Percentiles rank a stretch among this genome's conserved stretches.
Conservation (phyloP, 805 yeast genomes). For the Candida tallmaniae region DNA sequence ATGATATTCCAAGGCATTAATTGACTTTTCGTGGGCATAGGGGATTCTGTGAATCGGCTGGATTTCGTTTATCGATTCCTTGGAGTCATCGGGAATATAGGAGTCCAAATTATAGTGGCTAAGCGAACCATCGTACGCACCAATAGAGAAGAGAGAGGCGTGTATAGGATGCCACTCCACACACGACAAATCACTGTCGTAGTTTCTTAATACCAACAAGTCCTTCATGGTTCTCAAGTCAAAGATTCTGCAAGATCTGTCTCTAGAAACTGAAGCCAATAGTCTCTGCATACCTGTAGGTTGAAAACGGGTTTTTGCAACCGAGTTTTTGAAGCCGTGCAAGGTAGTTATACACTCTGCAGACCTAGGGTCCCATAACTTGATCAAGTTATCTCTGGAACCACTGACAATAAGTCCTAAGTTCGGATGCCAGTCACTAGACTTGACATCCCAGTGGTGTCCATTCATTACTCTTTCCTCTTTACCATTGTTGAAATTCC, state of each 20-base stretch:
- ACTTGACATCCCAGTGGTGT: conserved; percentile 98
- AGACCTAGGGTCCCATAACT: conserved; percentile 94
- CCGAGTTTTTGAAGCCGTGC: conserved; percentile 91
- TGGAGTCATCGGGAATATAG: conserved; percentile 32
- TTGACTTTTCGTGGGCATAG: conserved; percentile 90
- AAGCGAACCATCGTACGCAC: conserved; percentile 85
- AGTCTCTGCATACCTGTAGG: conserved; percentile 69
- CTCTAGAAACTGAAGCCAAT: conserved; percentile 84
- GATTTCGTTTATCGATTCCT: conserved; percentile 12
- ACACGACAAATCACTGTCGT: conserved; percentile 79
- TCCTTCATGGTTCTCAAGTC: conserved; percentile 86
- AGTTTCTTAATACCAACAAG: conserved; percentile 65
- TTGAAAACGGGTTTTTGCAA: conserved; percentile 82
- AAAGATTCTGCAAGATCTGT: conserved; percentile 80
- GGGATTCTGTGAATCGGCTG: conserved; percentile 65
- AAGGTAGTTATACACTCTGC: conserved; percentile 71
- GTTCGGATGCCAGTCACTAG: conserved; percentile 94
- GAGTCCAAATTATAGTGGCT: conserved; percentile 67
- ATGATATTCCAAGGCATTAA: conserved; percentile 86
- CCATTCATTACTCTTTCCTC: conserved; percentile 81
- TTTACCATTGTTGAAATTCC: conserved; percentile 88
- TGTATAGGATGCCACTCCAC: conserved; percentile 93
- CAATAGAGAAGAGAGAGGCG: conserved; percentile 72
- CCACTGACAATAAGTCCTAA: conserved; percentile 87
- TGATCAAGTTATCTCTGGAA: conserved; percentile 89